Base-by-base conservation (phyloP, 768 basidiomycete genomes). In the Melanogaster broomeanus region DNA sequence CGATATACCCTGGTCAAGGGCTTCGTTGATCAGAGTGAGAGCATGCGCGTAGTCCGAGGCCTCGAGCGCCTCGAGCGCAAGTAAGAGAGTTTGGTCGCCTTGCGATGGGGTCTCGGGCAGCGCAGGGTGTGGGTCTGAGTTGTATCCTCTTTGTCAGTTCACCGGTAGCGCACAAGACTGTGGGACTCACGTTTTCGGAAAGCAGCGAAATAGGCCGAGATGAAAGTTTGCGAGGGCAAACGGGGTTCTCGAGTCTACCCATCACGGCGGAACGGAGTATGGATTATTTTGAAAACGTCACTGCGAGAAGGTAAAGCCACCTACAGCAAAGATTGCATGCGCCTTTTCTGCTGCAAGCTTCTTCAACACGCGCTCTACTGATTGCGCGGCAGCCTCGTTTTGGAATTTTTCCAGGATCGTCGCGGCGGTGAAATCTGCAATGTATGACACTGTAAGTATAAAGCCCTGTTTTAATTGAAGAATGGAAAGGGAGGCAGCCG, bases 351-450 rank as follows among this genome's bases (percentile, higher is more conserved):
- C 71, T 0, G 96, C 80, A 28, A 97, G 71, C 55, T 85, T 84
- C 72, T 95, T 94, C 63, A 98, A 72, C 18, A 96, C 90, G n/a
- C 93, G 84, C 67, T 98, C 97, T 8, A 98, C 93, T 0, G 90
- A 76, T 46, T 84, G 78, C 4, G 88, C 83, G 2, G 93, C 87
- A 1, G 74, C 59, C 55, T 89, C 83, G 63, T 95, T 93, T 65
- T 86, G 79, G 83, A 98, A 97, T 62, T 87, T 85, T 69, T 95
- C 93, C 37, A 99, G 80, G 57, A 99, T 96, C 15, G 95, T 93
- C 0, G 90, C 87, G n/a, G 96, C 92, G 0, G 96, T 98, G 76
- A 86, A 98, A 69, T 99, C 96, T 94, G 28, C 12, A 37, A 28
- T 18, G 40, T 3, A 19, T 2, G 10, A 45, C 31, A 13, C 31